Base-by-base conservation (phyloP, 192 early-diverging fungal genomes). In the Gryganskiella cystojenkinii region DNA sequence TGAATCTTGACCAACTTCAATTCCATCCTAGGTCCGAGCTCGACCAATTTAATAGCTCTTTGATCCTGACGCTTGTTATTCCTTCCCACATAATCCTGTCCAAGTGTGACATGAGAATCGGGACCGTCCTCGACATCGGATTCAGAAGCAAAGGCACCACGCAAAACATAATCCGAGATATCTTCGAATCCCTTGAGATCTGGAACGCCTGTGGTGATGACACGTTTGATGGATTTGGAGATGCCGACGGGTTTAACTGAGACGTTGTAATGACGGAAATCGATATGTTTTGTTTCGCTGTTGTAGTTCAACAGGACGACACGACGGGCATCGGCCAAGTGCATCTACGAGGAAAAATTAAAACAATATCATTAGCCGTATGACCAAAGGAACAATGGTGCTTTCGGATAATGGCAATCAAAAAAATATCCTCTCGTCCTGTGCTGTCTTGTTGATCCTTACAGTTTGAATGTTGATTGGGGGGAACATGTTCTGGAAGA, bases 401-500 rank as follows among this genome's bases (percentile, higher is more conserved):
- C 34, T 58, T 3, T 43, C 22, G 11, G 2, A 8, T 22, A 33
- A 47, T 44, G 30, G n/a, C 17, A 8, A 11, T 24, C 58, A 35
- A 47, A 4, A 47, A 67, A 10, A 67, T 3, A 1, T 5, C 37
- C 11, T 35, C 4, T 45, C 28, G 8, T 27, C 30, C 19, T 55
- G 25, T 13, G 22, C 28, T 33, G 44, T n/a, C 40, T n/a, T 37
- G 3, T 13, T 62, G 19, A 50, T 20, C 44, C 84, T 67, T 85
- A 94, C 93, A 35, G 87, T 94, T 67, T 93, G 88, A 24, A 98
- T 93, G 81, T 96, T 95, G 67, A 99, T 98, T 1, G 98, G 82
- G 1, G 98, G 96, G 71, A 97, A 97, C 91, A 99, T 89, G 79
- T 97, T 98, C 66, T 98, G 98, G 64, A 99, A 92, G 88, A 96